Evolutionary conservation across 305 asterid species (phyloP).

Genomic region (Fraxinus nigra): DNA sequence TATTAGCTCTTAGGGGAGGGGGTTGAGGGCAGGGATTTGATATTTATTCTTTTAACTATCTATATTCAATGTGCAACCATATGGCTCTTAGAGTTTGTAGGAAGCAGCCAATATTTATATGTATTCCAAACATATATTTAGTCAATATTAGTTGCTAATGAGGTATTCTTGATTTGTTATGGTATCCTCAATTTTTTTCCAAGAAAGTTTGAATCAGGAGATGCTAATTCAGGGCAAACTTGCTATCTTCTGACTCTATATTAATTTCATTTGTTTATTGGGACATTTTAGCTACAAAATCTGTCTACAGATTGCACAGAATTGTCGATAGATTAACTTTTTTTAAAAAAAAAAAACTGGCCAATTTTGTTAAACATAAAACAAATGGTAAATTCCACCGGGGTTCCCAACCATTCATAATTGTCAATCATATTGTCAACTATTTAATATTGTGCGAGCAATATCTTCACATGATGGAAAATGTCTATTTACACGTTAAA

Average conservation of each 20-base stretch:
- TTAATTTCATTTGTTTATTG: neutral
- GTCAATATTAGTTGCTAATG: conserved; percentile 33
- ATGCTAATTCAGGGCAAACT: neutral
- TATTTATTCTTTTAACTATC: conserved; percentile 31
- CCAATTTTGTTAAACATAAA: neutral
- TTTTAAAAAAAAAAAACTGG: neutral
- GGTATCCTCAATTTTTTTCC: conserved; percentile 4
- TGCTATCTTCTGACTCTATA: neutral
- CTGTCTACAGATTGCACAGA: neutral
- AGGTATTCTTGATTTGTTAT: conserved; percentile 21
- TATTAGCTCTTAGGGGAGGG: conserved; percentile 10
- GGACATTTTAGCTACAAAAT: neutral
- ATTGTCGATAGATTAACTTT: neutral
- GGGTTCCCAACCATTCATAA: neutral
- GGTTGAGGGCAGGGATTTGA: conserved; percentile 8
- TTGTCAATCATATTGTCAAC: neutral
- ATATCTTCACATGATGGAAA: no score
- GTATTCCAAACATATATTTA: conserved; percentile 29
- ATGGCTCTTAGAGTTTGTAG: conserved; percentile 24
- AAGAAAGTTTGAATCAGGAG: neutral
- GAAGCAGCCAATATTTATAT: conserved; percentile 16
- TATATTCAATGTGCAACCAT: conserved; percentile 18
- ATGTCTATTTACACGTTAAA: no score
- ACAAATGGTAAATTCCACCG: neutral
- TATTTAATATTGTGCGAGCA: neutral